Evolutionary conservation across 2,329 filamentous ascomycete species (phyloP), one percentile per base, ranked within the genome.

Genomic region (Phaeophleospora eucalypticola): DNA sequence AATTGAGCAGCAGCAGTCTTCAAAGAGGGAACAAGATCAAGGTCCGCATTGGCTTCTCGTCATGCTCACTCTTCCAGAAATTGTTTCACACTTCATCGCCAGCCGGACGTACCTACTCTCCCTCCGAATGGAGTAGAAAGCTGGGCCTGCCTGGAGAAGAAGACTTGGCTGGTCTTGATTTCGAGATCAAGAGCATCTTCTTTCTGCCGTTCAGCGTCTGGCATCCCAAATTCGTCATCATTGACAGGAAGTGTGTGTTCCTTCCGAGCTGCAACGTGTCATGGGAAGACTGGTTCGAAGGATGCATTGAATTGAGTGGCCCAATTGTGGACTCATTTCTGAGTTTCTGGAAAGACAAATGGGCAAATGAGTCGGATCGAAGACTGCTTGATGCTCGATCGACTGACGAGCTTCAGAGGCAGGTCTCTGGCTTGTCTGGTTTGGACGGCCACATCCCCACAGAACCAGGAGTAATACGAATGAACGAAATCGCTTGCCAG

Each of bases 221-320:
- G 81, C 88, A 94, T 62, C 84, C 87, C 0, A 94, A 94, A 60
- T 91, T 87, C 57, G 74, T 91, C 32, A 74, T 93, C 12, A 66
- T 91, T 1, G 88, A 94, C 63, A 76, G 83, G 0, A 65, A 71
- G 24, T 74, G 69, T 2, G 84, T 84, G 0, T 83, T 84, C 58
- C 66, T 93, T 8, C 87, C 87, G 0, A 89, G 84, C 58, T 90
- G 86, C 66, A 94, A 94, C 58, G 80, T 94, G 3, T 89, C 85
- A 60, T 93, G 86, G 86, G 88, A 93, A 65, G 68, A 80, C n/a
- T 94, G 88, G 88, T 83, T 91, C 19, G 88, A 94, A 64, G 86
- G 84, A 0, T 87, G 83, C 46, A 70, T 91, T 3, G 80, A 82
- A 45, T 67, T 91, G 9, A 72, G 73, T 4, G 87, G 86, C 0